Percentiles rank a stretch among this genome's conserved stretches.
Conservation (phyloP, 495 filamentous ascomycete genomes). For the Jackrogersella minutella region DNA sequence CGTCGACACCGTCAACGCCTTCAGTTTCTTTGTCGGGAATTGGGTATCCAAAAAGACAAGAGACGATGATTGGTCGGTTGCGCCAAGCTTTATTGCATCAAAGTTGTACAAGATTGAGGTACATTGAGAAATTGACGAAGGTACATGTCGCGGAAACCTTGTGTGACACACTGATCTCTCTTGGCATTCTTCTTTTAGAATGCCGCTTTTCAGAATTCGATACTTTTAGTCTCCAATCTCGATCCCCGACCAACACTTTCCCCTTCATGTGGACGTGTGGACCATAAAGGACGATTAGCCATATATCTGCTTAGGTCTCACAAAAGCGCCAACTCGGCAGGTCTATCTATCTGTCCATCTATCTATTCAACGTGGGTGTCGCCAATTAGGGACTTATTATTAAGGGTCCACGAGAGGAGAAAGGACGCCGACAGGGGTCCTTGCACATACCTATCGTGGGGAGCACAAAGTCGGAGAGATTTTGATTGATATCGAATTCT, state of each 20-base stretch:
- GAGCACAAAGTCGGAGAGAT: constrained; percentile 11
- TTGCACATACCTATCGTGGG: background rate
- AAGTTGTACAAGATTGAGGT: constrained; percentile 21
- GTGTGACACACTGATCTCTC: constrained; percentile 23
- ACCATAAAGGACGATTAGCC: constrained; percentile 33
- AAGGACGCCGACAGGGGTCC: too few species aligned
- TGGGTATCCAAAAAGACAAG: background rate
- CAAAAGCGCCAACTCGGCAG: constrained; percentile 34
- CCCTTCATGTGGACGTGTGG: constrained; percentile 7
- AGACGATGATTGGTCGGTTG: constrained; percentile 21
- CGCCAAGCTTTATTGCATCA: constrained; percentile 22
- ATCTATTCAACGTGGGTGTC: constrained; percentile 18
- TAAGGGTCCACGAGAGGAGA: constrained; percentile 17
- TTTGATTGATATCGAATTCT: background rate
- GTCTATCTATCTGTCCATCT: constrained; percentile 31
- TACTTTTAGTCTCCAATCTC: constrained; percentile 35
- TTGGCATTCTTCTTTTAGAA: constrained; percentile 42
- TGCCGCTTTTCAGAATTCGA: constrained; percentile 43
- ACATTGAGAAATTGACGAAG: constrained; percentile 25
- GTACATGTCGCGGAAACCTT: constrained; percentile 38
- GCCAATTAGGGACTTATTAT: constrained; percentile 25
- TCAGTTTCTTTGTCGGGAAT: constrained; percentile 7
- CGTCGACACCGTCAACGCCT: constrained; percentile 6
- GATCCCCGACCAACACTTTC: constrained; percentile 37
- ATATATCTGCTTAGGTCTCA: constrained; percentile 28